Evolutionary conservation across 2,329 filamentous ascomycete genomes (phyloP), one percentile per base, ranked within the genome.

Genomic region (Aspergillus terreus): DNA sequence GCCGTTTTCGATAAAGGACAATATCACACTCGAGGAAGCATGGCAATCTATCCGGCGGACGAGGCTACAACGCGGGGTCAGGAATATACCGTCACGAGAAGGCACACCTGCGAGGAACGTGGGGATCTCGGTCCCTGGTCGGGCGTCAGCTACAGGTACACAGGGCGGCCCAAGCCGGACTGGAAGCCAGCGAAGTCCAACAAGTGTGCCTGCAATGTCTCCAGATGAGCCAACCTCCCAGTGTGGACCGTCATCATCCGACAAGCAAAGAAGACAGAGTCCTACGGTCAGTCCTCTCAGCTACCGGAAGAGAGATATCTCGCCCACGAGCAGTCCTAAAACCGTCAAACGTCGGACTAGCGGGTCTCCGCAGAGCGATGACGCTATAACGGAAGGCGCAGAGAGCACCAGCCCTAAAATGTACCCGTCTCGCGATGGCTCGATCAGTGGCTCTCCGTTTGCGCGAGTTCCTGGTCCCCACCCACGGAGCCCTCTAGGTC

Each of bases 1-100:
- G 41, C 90, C 91, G 0, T 96, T 95, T 69, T 87, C 88, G 0
- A 78, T 78, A 4, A 84, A 83, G 52, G 91, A 96, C 71, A 95
- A 92, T 59, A 83, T 85, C 58, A 84, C 86, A 2, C 76, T 96
- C 11, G 90, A 95, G 66, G 82, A 84, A 57, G 83, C 89, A 33
- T 96, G 92, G 89, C 72, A 85, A 41, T 73, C 77, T 14, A 76
- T 94, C 14, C 63, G 70, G 23, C 58, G 62, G 27, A 46, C 53
- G 14, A 54, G 44, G 11, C 57, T 60, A 44, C 49, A 51, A 12
- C 57, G 51, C 23, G 19, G 38, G 11, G 44, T 50, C 14, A 44
- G 14, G 10, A 53, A 48, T 32, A 41, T 12, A 6, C 55, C 49
- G 17, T 27, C 48, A 30, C 52, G 52, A 11, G 53, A 53, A 27